Percentiles rank a stretch among this genome's conserved stretches.
phyloP scores from a whole-genome alignment of 2,329 filamentous ascomycete species.

The Diaporthe sp. region DNA sequence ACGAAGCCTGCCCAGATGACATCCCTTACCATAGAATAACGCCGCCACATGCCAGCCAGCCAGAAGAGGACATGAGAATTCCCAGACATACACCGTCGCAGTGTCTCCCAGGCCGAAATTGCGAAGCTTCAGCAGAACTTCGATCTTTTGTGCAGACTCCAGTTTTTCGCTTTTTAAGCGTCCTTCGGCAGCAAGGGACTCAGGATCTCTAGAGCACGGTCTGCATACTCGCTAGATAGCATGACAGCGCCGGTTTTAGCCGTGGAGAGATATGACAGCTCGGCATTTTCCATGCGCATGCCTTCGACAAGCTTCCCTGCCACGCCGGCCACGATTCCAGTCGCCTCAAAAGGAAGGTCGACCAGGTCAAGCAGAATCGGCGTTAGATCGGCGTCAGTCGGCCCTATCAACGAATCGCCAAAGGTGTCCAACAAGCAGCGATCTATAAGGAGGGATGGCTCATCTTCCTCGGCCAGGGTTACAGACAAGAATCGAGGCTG shows the following conservation, averaged over 20 bases:
- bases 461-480: slow-evolving; percentile 78
- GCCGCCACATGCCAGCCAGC: slow-evolving; percentile 21
- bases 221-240: slow-evolving; percentile 78
- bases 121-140: background rate
- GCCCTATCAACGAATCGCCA: slow-evolving; percentile 79
- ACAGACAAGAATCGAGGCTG: slow-evolving; percentile 79
- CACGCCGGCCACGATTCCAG: slow-evolving; percentile 94
- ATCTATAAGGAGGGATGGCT: slow-evolving; percentile 79
- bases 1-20: background rate
- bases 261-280: slow-evolving; percentile 92
- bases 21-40: slow-evolving; percentile 16
- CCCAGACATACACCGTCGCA: background rate
- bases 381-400: slow-evolving; percentile 77
- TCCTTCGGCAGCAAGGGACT: slow-evolving; percentile 58
- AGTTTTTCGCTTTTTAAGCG: background rate
- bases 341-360: slow-evolving; percentile 84
- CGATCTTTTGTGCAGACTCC: background rate
- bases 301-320: slow-evolving; percentile 84
- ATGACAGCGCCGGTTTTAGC: slow-evolving; percentile 91
- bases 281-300: slow-evolving; percentile 69
- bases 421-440: slow-evolving; percentile 73
- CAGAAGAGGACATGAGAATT: background rate
- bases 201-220: slow-evolving; percentile 79
- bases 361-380: slow-evolving; percentile 91
- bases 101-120: background rate